Evolutionary conservation across 2,329 filamentous ascomycete species (phyloP), one percentile per base, ranked within the genome.

Genomic region (Monosporascus sp.): DNA sequence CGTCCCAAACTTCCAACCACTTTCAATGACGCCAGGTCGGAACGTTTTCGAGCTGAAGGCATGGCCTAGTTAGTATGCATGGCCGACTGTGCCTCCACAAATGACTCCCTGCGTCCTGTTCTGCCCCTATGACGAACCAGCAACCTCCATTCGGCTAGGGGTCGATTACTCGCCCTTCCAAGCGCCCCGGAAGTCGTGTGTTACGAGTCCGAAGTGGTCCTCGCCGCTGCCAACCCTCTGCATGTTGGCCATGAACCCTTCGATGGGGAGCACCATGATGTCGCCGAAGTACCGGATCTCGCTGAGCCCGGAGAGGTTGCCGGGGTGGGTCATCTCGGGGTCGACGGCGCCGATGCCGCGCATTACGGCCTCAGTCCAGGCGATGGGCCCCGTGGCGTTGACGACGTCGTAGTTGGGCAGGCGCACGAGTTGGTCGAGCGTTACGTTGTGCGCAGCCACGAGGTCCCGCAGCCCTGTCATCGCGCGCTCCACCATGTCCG

Each of bases 331-430:
- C 63, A 49, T 84, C 77, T 85, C 85, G 89, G 0, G 75, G 79
- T 3, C 88, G 4, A 35, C 71, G 3, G 65, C 58, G 22, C 71
- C 63, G 14, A 76, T 73, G 5, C 60, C 64, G 27, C 63, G 75
- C 18, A 89, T 68, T 8, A 89, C 78, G 1, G 84, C 85, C 11
- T 72, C 70, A 2, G 85, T 89, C 58, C 89, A 89, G 6, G 85
- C 85, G 0, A 84, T 87, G 0, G 86, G 86, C 0, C 85, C 86
- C 1, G 86, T 89, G n/a, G 85, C 84, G 49, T 78, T 84, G 61
- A 89, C 87, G 54, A 89, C 84, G 62, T 89, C 83, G 60, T 89
- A 89, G 62, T 87, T 83, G 14, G 89, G 14, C n/a, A 24, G 24
- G 7, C 5, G 76, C 52, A 81, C 64, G n/a, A 89, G 78, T 2